A percentile compares a stretch with the other conserved stretches of the same genome.
These are phyloP conservation scores for Carnegiea gigantea DNA, from an alignment of 179 eudicot species.

Conservation along the genomic window DNA sequence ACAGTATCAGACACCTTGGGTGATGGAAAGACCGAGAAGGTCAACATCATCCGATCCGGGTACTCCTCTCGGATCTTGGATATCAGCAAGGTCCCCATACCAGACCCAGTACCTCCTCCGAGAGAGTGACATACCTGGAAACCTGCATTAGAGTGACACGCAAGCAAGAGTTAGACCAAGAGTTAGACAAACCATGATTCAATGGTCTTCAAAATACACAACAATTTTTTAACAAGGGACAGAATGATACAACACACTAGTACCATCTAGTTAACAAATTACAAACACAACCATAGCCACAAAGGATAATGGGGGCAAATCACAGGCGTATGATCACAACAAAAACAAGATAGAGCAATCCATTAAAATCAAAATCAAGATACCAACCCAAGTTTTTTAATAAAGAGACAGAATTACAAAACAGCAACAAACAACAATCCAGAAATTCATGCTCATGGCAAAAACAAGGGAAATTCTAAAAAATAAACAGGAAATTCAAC, in stretches of 20 bases:
- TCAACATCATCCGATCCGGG: slow-evolving; percentile 55
- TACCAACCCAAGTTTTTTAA: too few relatives aligned
- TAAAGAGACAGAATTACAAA: too few relatives aligned
- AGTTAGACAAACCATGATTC: neutral
- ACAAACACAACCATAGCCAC: neutral
- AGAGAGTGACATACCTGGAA: slow-evolving; percentile 56
- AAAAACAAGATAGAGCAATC: too few relatives aligned
- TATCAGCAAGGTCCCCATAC: slow-evolving; percentile 53
- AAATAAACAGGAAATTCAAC: too few relatives aligned
- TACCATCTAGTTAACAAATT: neutral
- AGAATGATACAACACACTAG: neutral
- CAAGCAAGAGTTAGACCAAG: neutral
- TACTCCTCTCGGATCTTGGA: slow-evolving; percentile 54
- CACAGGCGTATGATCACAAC: too few relatives aligned
- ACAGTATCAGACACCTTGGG: slow-evolving; percentile 54
- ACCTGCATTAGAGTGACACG: slow-evolving; percentile 26
- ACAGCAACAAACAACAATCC: too few relatives aligned
- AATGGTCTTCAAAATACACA: too few relatives aligned
- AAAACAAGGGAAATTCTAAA: too few relatives aligned
- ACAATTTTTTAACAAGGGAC: neutral
- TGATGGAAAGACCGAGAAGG: slow-evolving; percentile 53
- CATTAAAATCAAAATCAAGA: too few relatives aligned
- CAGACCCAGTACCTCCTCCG: slow-evolving; percentile 55
- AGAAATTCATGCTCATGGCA: too few relatives aligned
- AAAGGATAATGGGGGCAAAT: too few relatives aligned